Evolutionary conservation across 2,329 filamentous ascomycete genomes (phyloP), one percentile per base, ranked within the genome.

Genomic region (Alternaria conjuncta): DNA sequence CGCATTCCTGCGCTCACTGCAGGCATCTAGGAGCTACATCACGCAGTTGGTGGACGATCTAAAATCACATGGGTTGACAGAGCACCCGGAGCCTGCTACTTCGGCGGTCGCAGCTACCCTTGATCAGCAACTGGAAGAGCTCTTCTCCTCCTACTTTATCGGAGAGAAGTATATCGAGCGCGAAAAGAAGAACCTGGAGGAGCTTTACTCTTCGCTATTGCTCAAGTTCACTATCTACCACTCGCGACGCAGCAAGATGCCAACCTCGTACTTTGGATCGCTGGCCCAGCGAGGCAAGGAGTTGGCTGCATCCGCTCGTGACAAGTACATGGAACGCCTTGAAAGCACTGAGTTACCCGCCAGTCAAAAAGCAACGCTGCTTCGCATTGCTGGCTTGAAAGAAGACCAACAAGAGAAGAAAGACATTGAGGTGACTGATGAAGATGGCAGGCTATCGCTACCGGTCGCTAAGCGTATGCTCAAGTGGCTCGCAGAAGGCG

Each of bases 181-280:
- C 53, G 88, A 90, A 71, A 89, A 87, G 77, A 85, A 85, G 66
- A 89, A 87, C 80, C 82, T 95, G 64, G 92, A 94, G 74, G 92
- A 95, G 75, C 82, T 95, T 3, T 95, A 97, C 81, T 95, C 93
- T 58, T 97, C 96, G 0, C 83, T 99, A 57, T 87, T 98, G 5
- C 97, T 99, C 87, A 97, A 96, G 73, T 99, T 96, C 76, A 96
- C 93, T 15, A 91, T 96, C n/a, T 98, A 95, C 76, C 96, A 99
- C 79, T 93, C 91, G 0, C 85, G 90, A 63, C 87, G 93, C 66
- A 95, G 97, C 79, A 97, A 96, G 84, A 90, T 91, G 25, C 92
- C 94, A 2, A 93, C 92, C 0, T 93, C 93, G 0, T 97, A 97
- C 79, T 96, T 98, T 86, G 93, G 92, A 18, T 95, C 94, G 3